Base-by-base conservation (phyloP, 2,329 filamentous ascomycete species). In the Akanthomyces dipterigenus region DNA sequence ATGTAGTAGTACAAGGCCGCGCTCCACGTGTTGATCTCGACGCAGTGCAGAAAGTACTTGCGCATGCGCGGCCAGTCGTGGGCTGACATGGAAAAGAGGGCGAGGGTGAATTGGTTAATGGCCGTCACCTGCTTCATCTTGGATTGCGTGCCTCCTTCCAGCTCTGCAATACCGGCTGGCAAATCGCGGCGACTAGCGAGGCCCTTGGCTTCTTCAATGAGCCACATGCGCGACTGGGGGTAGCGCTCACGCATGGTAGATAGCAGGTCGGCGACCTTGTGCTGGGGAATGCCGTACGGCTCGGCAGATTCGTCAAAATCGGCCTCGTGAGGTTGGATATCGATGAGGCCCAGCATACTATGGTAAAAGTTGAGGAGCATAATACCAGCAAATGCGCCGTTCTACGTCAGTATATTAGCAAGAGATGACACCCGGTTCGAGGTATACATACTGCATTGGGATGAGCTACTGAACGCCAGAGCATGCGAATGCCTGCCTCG, bases 1-100 rank as follows among this genome's bases (percentile, higher is more conserved):
- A 96, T 89, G 75, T 93, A 98, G 71, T 91, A 91, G 76, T 99
- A 98, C 58, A 98, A 73, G 0, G 88, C 86, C 57, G 92, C 91
- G 61, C 88, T 93, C 95, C 95, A 98, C 67, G 90, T 90, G 74
- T 96, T 97, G 60, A 95, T 81, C 60, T 90, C 87, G 12, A 90
- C 78, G 65, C 90, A 93, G 65, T 83, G 71, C 45, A 93, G 73
- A 73, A 97, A 98, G 0, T 85, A 82, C 61, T 88, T 81, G 3
- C 90, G 84, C 73, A 90, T 92, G 4, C 87, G 80, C 8, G 84
- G 74, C 77, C 93, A 97, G 64, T 88, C 81, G 71, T 96, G 90
- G 20, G 88, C 75, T 68, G 89, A 93, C 85, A 97, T 89, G 63
- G 84, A 82, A 68, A 89, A 85, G 65, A 98, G 75, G 49, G 88